Percentiles rank a stretch among this genome's conserved stretches.
These are phyloP conservation scores for Symbiotaphrina buchneri DNA, from an alignment of 495 filamentous ascomycete genomes.

Conservation along the genomic window DNA sequence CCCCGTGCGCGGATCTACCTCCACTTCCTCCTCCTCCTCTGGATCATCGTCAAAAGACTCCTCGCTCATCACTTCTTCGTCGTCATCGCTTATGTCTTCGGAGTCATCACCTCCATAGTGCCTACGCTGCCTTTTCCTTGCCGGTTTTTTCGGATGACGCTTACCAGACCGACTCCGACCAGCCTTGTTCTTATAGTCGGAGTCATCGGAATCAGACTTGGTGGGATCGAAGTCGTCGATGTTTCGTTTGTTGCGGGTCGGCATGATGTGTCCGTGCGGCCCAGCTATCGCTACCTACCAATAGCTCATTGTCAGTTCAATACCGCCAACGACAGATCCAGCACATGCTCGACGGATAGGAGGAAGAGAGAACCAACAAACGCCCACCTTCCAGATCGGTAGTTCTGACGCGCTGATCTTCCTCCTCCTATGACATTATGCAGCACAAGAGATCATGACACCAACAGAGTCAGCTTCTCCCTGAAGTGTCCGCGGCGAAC, in stretches of 20 bases:
- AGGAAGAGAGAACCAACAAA: too few relatives aligned
- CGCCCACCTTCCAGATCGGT: too few relatives aligned
- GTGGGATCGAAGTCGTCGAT: conserved; percentile 55
- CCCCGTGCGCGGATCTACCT: conserved; percentile 44
- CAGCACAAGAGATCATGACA: too few relatives aligned
- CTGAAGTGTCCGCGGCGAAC: too few relatives aligned
- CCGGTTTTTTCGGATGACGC: conserved; percentile 16
- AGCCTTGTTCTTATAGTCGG: conserved; percentile 33
- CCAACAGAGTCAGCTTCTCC: too few relatives aligned
- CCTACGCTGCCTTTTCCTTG: conserved; percentile 23
- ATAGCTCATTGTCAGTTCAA: too few relatives aligned
- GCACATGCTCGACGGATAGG: too few relatives aligned
- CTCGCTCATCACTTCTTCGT: conserved; percentile 35
- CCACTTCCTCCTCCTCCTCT: conserved; percentile 38
- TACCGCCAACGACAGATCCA: too few relatives aligned
- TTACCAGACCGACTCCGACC: conserved; percentile 19
- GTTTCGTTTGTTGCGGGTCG: conserved; percentile 32
- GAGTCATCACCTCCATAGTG: conserved; percentile 30
- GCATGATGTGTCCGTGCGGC: too few relatives aligned
- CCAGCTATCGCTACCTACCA: too few relatives aligned
- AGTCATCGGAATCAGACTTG: conserved; percentile 69
- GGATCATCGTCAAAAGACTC: conserved; percentile 32
- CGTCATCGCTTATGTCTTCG: conserved; percentile 47
- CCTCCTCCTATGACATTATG: too few relatives aligned
- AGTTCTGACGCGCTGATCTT: too few relatives aligned